Percentiles rank a stretch among this genome's conserved stretches.
These are phyloP conservation scores for Naganishia albida DNA, from an alignment of 1,284 basidiomycete genomes.

Conservation along the genomic window DNA sequence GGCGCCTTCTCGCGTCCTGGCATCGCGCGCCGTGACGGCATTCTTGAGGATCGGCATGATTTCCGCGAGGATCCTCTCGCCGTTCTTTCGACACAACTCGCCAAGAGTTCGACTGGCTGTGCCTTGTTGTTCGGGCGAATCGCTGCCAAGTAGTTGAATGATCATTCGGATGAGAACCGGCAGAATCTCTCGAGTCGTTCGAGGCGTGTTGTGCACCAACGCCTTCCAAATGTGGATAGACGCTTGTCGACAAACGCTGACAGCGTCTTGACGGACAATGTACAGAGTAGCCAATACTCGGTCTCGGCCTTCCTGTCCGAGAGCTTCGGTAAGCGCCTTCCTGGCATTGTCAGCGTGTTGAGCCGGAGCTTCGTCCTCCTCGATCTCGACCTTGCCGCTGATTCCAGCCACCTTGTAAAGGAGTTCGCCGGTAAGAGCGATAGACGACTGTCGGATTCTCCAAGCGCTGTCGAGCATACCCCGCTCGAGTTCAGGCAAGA, in stretches of 20 bases:
- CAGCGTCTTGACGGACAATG: constrained; percentile 90
- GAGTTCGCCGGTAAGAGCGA: constrained; percentile 92
- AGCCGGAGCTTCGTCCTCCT: constrained; percentile 70
- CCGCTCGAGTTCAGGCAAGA: constrained; percentile 90
- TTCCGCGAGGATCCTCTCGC: constrained; percentile 86
- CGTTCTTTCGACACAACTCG: constrained; percentile 93
- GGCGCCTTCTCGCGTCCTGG: constrained; percentile 80
- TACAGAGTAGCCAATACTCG: constrained; percentile 88
- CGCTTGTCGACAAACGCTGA: constrained; percentile 83
- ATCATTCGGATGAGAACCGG: constrained; percentile 79
- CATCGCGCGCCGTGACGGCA: constrained; percentile 69
- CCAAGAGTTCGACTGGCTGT: constrained; percentile 81
- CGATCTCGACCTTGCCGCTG: constrained; percentile 81
- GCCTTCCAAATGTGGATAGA: constrained; percentile 99
- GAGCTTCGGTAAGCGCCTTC: constrained; percentile 79
- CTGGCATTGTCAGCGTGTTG: constrained; percentile 77
- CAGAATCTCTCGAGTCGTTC: constrained; percentile 85
- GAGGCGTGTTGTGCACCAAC: constrained; percentile 71
- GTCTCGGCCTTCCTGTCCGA: constrained; percentile 86
- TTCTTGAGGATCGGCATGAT: constrained; percentile 74
- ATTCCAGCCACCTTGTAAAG: constrained; percentile 99
- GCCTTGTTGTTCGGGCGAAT: constrained; percentile 88
- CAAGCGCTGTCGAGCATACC: constrained; percentile 94
- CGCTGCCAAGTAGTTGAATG: constrained; percentile 72
- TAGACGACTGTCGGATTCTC: constrained; percentile 93